Percentiles rank a stretch among this genome's conserved stretches.
Evolutionary conservation across 441 rosid genomes (phyloP).

Genomic region (Arabidopsis lyrata): DNA sequence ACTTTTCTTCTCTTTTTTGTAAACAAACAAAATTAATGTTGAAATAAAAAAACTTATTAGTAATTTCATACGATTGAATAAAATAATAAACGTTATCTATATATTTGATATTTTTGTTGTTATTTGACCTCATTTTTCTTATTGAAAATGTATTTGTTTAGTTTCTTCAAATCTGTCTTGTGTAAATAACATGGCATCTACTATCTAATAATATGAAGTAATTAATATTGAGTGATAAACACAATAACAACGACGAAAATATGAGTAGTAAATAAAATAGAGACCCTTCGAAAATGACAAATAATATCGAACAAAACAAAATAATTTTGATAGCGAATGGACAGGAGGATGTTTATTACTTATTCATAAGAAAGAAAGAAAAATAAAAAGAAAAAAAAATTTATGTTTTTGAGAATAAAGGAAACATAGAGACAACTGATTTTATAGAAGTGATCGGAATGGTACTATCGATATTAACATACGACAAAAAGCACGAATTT

Average conservation of each 20-base stretch:
- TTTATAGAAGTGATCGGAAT: slow-evolving; percentile 28
- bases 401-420: slow-evolving; percentile 28
- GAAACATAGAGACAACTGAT: slow-evolving; percentile 33
- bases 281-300: slow-evolving; percentile 34
- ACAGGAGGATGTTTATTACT: slow-evolving; percentile 21
- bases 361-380: neutral
- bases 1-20: neutral
- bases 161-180: neutral
- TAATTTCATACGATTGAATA: neutral
- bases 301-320: slow-evolving; percentile 43
- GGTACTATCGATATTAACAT: slow-evolving; percentile 30
- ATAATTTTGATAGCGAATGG: slow-evolving; percentile 41
- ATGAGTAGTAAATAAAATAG: slow-evolving; percentile 28
- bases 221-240: slow-evolving; percentile 15
- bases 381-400: neutral
- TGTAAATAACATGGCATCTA: slow-evolving; percentile 1
- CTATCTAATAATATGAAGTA: slow-evolving; percentile 14
- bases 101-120: neutral
- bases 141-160: neutral
- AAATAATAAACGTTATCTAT: neutral
- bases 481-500: slow-evolving; percentile 31
- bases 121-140: neutral
- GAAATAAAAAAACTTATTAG: neutral
- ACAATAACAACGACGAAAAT: slow-evolving; percentile 6
- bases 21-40: neutral